phyloP scores from a whole-genome alignment of 2,329 filamentous ascomycete genomes.

The Verticillium isaacii region DNA sequence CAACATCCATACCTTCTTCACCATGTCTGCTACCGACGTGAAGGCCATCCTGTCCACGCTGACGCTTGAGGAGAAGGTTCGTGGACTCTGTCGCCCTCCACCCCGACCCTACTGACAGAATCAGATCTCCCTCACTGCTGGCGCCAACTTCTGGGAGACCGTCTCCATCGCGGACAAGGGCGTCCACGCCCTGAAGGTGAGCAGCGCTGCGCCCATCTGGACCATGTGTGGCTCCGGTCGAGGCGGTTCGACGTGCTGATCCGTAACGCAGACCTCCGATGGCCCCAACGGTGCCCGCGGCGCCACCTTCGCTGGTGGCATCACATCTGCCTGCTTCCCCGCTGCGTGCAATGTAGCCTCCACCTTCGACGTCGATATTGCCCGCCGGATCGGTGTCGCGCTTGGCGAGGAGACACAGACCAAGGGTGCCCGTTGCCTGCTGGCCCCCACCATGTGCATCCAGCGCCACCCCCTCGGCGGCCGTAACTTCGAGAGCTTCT shows the following conservation, averaged over 20 bases:
- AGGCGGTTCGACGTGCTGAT: background rate
- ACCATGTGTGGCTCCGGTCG: background rate
- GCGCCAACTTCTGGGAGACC: slow-evolving; percentile 5
- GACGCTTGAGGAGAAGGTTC: slow-evolving; percentile 12
- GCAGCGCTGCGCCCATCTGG: background rate
- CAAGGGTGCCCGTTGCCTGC: slow-evolving; percentile 38
- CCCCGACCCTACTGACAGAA: background rate
- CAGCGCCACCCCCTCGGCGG: slow-evolving; percentile 6
- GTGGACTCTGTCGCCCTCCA: no score
- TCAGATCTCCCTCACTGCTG: slow-evolving; percentile 1
- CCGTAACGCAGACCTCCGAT: slow-evolving; percentile 9
- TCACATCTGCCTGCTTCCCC: slow-evolving; percentile 54
- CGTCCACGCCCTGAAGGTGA: background rate
- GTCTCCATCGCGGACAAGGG: slow-evolving; percentile 1
- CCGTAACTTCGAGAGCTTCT: slow-evolving; percentile 33
- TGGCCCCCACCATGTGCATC: slow-evolving; percentile 7
- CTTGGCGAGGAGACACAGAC: slow-evolving; percentile 49
- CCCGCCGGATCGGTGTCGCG: slow-evolving; percentile 42
- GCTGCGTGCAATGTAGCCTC: slow-evolving; percentile 53
- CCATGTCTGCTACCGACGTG: slow-evolving; percentile 8
- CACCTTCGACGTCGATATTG: slow-evolving; percentile 50
- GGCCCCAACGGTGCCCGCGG: slow-evolving; percentile 44
- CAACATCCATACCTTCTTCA: background rate
- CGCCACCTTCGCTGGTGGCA: slow-evolving; percentile 63
- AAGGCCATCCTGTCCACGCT: slow-evolving; percentile 11